phyloP scores from a whole-genome alignment of 495 filamentous ascomycete species.

The Aspergillus taichungensis region DNA sequence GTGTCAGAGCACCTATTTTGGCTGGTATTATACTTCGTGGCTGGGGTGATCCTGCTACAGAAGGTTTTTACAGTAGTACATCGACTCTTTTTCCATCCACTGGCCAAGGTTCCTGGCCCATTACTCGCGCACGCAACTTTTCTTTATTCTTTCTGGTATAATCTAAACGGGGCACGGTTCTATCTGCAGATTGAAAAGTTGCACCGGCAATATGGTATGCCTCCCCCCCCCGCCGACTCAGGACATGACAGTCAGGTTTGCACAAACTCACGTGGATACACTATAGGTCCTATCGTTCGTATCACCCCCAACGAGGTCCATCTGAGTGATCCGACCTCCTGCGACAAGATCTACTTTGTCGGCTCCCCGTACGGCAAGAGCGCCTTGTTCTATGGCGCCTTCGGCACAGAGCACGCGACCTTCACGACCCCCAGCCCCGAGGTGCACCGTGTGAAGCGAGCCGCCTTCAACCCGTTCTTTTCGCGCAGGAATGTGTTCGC shows the following conservation, averaged over 20 bases:
- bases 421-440: constrained; percentile 18
- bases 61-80: constrained; percentile 4
- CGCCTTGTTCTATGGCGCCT: constrained; percentile 10
- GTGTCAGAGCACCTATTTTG: background rate
- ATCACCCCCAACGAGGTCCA: constrained; percentile 32
- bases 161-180: constrained; percentile 5
- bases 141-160: constrained; percentile 14
- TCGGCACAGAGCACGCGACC: constrained; percentile 8
- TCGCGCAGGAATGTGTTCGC: constrained; percentile 25
- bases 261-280: background rate
- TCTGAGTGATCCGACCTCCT: constrained; percentile 28
- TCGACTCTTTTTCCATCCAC: constrained; percentile 23
- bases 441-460: constrained; percentile 25
- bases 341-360: constrained; percentile 27
- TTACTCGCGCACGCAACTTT: constrained; percentile 5
- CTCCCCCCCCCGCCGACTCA: background rate
- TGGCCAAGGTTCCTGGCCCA: constrained; percentile 17
- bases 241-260: no score
- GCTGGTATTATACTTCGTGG: constrained; percentile 1
- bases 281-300: constrained; percentile 21
- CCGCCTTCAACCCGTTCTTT: constrained; percentile 32
- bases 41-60: background rate
- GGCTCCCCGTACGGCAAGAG: constrained; percentile 22
- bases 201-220: constrained; percentile 12
- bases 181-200: constrained; percentile 10